Evolutionary conservation across 1,139 yeast genomes (phyloP).

Genomic region (Starmera stellimalicola): DNA sequence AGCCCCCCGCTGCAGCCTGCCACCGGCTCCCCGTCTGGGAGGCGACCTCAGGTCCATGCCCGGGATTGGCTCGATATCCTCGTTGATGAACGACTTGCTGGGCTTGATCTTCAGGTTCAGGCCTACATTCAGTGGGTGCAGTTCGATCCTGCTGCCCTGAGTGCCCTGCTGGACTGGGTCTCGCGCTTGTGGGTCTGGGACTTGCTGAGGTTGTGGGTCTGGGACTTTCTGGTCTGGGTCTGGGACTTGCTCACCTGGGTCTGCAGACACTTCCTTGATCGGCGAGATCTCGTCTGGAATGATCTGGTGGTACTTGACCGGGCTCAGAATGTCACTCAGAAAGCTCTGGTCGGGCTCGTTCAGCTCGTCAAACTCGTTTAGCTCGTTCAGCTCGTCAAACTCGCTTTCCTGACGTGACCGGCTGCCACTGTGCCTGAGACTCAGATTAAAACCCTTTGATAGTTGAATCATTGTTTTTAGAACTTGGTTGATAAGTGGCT

Average conservation of each 20-base stretch:
- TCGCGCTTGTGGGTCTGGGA: too few species aligned
- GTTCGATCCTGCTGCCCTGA: too few species aligned
- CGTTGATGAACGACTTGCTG: background rate
- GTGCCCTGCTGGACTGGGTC: too few species aligned
- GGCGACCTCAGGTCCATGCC: slow-evolving; percentile 1
- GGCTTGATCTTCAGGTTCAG: background rate
- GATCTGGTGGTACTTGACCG: slow-evolving; percentile 13
- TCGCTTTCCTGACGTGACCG: too few species aligned
- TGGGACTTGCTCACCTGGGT: too few species aligned
- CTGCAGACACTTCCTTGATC: background rate
- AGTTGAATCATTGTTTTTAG: slow-evolving; percentile 50
- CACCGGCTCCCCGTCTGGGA: slow-evolving; percentile 1
- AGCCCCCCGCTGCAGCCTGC: too few species aligned
- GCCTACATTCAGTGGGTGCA: background rate
- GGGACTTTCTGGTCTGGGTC: background rate
- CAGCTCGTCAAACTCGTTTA: slow-evolving; percentile 1
- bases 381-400: too few species aligned
- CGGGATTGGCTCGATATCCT: background rate
- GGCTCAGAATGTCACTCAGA: slow-evolving; percentile 17
- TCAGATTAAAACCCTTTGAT: slow-evolving; percentile 58
- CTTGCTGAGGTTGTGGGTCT: background rate
- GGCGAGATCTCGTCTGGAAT: background rate
- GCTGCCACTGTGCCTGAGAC: too few species aligned
- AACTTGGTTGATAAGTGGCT: slow-evolving; percentile 80
- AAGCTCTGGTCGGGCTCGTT: slow-evolving; percentile 5